A percentile compares a stretch with the other conserved stretches of the same genome.
phyloP scores from a whole-genome alignment of 257 asterid genomes.

The Buddleja alternifolia region DNA sequence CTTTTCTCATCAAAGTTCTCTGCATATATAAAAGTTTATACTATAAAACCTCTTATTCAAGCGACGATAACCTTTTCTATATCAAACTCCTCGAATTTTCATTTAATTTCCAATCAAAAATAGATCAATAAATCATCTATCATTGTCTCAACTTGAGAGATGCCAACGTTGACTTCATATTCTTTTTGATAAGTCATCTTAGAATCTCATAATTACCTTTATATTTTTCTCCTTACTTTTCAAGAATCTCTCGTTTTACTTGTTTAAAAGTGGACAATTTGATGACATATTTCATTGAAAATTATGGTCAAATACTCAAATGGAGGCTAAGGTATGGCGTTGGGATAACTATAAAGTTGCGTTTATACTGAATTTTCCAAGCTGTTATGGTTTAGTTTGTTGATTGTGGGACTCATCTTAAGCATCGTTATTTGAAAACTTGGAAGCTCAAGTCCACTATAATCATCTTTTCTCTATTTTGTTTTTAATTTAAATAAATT shows the following conservation, averaged over 20 bases:
- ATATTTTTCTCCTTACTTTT: background rate
- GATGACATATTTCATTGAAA: background rate
- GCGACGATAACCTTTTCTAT: too few species aligned
- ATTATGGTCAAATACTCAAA: conserved; percentile 25
- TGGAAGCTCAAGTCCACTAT: background rate
- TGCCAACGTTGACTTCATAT: conserved; percentile 25
- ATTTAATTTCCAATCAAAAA: background rate
- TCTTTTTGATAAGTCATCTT: conserved; percentile 12
- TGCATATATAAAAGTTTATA: too few species aligned
- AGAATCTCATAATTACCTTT: background rate
- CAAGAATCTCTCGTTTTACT: conserved; percentile 7
- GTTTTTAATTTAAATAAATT: too few species aligned
- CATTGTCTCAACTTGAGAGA: background rate
- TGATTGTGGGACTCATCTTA: conserved; percentile 26
- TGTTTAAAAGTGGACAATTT: background rate
- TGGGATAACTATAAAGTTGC: conserved; percentile 9
- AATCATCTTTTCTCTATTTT: background rate
- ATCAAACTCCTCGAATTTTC: too few species aligned
- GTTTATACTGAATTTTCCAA: conserved; percentile 23
- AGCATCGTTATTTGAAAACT: background rate
- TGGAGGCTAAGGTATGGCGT: conserved; percentile 9
- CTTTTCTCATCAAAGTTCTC: too few species aligned
- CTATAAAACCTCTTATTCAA: too few species aligned
- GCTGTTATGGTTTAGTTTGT: background rate
- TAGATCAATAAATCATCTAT: background rate